Base-by-base conservation (phyloP, 73 alveolate genomes). In the Paraurostyla sp. region DNA sequence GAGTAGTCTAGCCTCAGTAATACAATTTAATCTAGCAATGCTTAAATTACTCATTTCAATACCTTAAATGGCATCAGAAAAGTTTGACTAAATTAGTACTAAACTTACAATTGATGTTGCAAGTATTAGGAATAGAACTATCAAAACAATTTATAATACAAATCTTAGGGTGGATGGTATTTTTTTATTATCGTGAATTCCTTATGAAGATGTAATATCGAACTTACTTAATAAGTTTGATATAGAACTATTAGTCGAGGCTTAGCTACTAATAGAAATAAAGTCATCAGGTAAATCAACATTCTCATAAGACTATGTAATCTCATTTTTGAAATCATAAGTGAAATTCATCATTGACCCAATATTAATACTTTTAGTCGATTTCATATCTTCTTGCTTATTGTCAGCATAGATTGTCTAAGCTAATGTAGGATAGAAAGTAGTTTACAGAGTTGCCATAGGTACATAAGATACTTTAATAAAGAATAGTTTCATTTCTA, bases 21-120 rank as follows among this genome's bases (percentile, higher is more conserved):
- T 65, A 0, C 16, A 3, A 40, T 65, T 65, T 40, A 65, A 38
- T 22, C 82, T 65, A 22, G 56, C 56, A 22, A 65, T 65, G 23
- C 82, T 65, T 0, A 65, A 38, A 33, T 65, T 1, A 36, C 82
- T 65, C 82, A 65, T 65, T 40, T 65, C 54, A 65, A 65, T 65
- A 35, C 82, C 82, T 36, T 7, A n/a, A 18, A 38, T 65, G 7
- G 82, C 82, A 38, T 65, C 82, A 35, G 18, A 7, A 38, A 65
- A 38, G 38, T 65, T 65, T n/a, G 60, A 38, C 41, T 65, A 22
- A 38, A 40, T 65, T 0, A 65, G 36, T 6, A 65, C 38, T 23
- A 65, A 23, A 35, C 82, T 65, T 38, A 65, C 82, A 2, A 58
- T 65, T 11, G 60, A 38, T 11, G 82, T 65, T 38, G 82, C 32